Evolutionary conservation across 345 rosid species (phyloP).

Genomic region (Cardamine occulta): DNA sequence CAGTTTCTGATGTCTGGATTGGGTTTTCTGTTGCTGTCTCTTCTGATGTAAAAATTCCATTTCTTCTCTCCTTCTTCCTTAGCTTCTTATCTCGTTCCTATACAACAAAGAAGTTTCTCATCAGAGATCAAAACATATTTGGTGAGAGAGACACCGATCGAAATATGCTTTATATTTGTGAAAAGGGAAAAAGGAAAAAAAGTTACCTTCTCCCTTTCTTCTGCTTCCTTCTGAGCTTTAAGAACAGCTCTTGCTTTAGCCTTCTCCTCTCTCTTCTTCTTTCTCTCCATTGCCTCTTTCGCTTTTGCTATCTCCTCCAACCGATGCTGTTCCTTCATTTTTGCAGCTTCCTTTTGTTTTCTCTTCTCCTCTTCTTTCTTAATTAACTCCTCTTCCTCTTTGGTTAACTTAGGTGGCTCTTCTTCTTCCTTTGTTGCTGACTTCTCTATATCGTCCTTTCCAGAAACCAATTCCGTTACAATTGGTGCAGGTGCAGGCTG

Average conservation of each 20-base stretch:
- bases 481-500: constrained; percentile 27
- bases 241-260: constrained; percentile 76
- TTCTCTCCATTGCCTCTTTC: constrained; percentile 81
- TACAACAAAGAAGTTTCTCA: neutral
- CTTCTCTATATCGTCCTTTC: constrained; percentile 51
- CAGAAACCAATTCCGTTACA: constrained; percentile 44
- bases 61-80: constrained; percentile 75
- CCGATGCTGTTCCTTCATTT: constrained; percentile 63
- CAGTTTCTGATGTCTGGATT: constrained; percentile 40
- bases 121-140: constrained; percentile 3
- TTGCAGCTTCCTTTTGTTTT: constrained; percentile 66
- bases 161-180: neutral
- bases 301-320: constrained; percentile 80
- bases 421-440: constrained; percentile 46
- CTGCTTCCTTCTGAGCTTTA: constrained; percentile 80
- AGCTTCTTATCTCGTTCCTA: constrained; percentile 86
- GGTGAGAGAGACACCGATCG: no score
- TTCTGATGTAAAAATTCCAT: constrained; percentile 34
- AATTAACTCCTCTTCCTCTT: constrained; percentile 78
- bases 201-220: constrained; percentile 72
- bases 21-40: constrained; percentile 41
- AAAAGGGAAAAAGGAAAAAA: neutral
- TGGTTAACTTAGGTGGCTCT: constrained; percentile 54
- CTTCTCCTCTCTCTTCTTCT: constrained; percentile 68
- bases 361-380: constrained; percentile 77